These are phyloP conservation scores for Russula emetica DNA, from an alignment of 768 basidiomycete genomes.

Conservation along the genomic window DNA sequence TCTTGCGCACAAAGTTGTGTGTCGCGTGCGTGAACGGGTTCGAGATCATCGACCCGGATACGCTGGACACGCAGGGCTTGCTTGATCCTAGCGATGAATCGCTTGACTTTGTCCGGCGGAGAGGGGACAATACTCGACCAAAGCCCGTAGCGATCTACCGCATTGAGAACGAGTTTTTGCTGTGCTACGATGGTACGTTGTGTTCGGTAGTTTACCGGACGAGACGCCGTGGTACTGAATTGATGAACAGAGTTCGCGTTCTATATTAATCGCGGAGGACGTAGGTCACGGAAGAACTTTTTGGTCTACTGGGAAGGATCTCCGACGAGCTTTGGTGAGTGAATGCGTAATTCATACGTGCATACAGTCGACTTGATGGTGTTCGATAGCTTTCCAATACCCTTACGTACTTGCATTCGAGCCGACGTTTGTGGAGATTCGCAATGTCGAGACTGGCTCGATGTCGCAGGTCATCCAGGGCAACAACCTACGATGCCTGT, in stretches of 20 bases:
- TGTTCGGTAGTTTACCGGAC: neutral
- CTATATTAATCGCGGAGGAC: conserved; percentile 96
- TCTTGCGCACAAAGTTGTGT: conserved; percentile 94
- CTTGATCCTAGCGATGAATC: conserved; percentile 89
- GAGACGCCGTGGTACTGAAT: neutral
- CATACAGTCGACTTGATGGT: neutral
- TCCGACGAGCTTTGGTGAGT: conserved; percentile 90
- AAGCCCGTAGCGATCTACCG: conserved; percentile 96
- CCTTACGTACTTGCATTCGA: conserved; percentile 97
- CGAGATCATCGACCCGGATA: conserved; percentile 97
- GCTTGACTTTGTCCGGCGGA: conserved; percentile 88
- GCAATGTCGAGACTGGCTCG: conserved; percentile 88
- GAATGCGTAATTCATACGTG: neutral
- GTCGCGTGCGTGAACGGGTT: conserved; percentile 97
- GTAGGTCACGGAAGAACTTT: conserved; percentile 85
- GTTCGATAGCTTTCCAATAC: conserved; percentile 77
- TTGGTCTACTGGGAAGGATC: conserved; percentile 96
- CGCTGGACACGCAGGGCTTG: conserved; percentile 92
- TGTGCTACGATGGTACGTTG: conserved; percentile 91
- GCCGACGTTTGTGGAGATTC: conserved; percentile 92
- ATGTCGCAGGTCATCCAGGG: conserved; percentile 95
- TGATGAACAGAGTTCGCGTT: conserved; percentile 83
- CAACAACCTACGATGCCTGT: conserved; percentile 82
- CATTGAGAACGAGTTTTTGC: conserved; percentile 91
- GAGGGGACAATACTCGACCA: conserved; percentile 76